Evolutionary conservation across 2,329 filamentous ascomycete species (phyloP).

Genomic region (Neoascochyta sp.): DNA sequence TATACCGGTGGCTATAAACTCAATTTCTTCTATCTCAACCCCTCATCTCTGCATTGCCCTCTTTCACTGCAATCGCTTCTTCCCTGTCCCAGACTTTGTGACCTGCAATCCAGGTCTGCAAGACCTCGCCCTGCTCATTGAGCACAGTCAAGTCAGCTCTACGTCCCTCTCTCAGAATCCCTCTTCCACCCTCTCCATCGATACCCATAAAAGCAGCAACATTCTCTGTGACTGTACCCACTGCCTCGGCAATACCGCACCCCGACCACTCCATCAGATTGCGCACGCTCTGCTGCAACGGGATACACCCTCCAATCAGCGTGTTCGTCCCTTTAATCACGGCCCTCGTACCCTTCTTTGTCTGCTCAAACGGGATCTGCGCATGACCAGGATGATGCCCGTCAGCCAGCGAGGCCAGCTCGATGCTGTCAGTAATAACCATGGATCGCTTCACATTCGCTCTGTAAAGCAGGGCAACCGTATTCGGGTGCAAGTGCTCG

Average conservation of each 20-base stretch:
- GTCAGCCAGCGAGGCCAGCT: slow-evolving; percentile 52
- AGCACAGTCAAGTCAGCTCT: slow-evolving; percentile 51
- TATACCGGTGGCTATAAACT: no score
- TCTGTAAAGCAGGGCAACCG: slow-evolving; percentile 49
- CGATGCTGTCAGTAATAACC: slow-evolving; percentile 53
- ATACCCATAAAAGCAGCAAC: slow-evolving; percentile 49
- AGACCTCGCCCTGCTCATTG: slow-evolving; percentile 44
- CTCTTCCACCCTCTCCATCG: slow-evolving; percentile 43
- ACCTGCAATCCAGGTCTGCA: slow-evolving; percentile 53
- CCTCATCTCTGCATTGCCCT: slow-evolving; percentile 30
- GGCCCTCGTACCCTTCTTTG: slow-evolving; percentile 48
- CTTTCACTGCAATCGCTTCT: slow-evolving; percentile 21
- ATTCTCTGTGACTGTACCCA: slow-evolving; percentile 50
- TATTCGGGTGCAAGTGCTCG: slow-evolving; percentile 52
- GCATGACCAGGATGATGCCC: slow-evolving; percentile 51
- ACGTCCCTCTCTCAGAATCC: slow-evolving; percentile 43
- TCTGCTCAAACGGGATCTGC: slow-evolving; percentile 50
- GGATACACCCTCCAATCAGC: slow-evolving; percentile 52
- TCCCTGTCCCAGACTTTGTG: slow-evolving; percentile 46
- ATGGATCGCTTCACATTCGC: slow-evolving; percentile 48
- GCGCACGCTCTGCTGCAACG: slow-evolving; percentile 49
- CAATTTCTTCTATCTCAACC: slow-evolving; percentile 11
- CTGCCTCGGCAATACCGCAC: slow-evolving; percentile 48
- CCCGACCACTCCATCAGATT: slow-evolving; percentile 49
- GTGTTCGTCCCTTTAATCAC: slow-evolving; percentile 53